Percentiles rank a stretch among this genome's conserved stretches.
Conservation (phyloP, 1,139 yeast species). For the Hemisphaericaspora xylofermentans region DNA sequence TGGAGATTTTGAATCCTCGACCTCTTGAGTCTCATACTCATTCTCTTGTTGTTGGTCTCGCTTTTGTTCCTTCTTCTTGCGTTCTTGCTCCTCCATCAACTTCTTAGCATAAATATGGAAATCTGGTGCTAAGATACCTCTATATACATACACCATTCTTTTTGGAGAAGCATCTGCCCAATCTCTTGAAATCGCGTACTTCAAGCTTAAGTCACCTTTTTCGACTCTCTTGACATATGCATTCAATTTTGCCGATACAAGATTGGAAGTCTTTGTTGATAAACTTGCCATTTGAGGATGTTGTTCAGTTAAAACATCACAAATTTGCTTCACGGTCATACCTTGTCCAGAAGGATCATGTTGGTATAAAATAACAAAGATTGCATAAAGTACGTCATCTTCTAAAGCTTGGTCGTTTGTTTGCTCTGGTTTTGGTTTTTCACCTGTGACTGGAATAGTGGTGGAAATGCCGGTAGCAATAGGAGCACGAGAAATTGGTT, state of each 20-base stretch:
- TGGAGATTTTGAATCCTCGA: slow-evolving; percentile 5
- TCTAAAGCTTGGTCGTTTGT: slow-evolving; percentile 61
- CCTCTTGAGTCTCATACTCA: slow-evolving; percentile 3
- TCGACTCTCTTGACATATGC: slow-evolving; percentile 84
- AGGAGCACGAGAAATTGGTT: slow-evolving; percentile 43
- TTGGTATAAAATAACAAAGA: slow-evolving; percentile 67
- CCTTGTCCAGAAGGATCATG: slow-evolving; percentile 68
- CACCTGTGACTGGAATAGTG: slow-evolving; percentile 78
- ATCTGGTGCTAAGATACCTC: slow-evolving; percentile 72
- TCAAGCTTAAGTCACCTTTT: slow-evolving; percentile 69
- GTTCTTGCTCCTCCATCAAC: slow-evolving; percentile 38
- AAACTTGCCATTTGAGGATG: slow-evolving; percentile 82
- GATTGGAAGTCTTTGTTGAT: slow-evolving; percentile 76
- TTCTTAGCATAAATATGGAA: slow-evolving; percentile 67
- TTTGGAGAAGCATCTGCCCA: slow-evolving; percentile 90
- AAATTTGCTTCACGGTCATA: slow-evolving; percentile 82
- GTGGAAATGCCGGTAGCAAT: slow-evolving; percentile 75
- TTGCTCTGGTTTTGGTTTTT: slow-evolving; percentile 69
- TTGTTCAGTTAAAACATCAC: slow-evolving; percentile 67
- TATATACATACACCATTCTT: slow-evolving; percentile 82
- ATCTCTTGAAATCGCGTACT: slow-evolving; percentile 75
- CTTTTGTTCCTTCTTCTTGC: slow-evolving; percentile 8
- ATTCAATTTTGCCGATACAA: slow-evolving; percentile 77
- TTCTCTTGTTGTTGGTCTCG: slow-evolving; percentile 1
- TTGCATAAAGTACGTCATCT: slow-evolving; percentile 74